Conservation (phyloP, 2,329 filamentous ascomycete species). For the Plectosphaerella cucumerina region DNA sequence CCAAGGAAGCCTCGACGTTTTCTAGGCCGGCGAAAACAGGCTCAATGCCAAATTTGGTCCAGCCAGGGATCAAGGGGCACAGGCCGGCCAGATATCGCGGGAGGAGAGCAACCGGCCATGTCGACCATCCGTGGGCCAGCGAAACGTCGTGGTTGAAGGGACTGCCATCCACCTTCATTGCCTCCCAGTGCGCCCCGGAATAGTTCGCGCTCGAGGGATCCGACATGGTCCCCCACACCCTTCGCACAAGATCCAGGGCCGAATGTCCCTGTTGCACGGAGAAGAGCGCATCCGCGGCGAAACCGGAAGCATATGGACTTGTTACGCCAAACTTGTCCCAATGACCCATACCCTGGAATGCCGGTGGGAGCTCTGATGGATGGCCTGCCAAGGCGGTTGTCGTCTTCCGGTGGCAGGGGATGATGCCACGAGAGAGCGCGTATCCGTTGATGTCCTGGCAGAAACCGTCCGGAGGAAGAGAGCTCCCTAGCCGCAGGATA, state of each 20-base stretch:
- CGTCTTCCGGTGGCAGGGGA: neutral
- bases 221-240: constrained; percentile 6
- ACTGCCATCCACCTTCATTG: constrained; percentile 4
- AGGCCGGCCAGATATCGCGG: constrained; percentile 6
- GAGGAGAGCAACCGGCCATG: constrained; percentile 7
- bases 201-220: constrained; percentile 3
- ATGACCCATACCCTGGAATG: constrained; percentile 3
- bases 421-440: neutral
- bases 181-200: constrained; percentile 7
- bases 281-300: constrained; percentile 9
- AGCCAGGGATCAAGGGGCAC: constrained; percentile 3
- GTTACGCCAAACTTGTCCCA: constrained; percentile 1
- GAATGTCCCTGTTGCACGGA: neutral
- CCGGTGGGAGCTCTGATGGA: neutral
- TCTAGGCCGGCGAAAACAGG: constrained; percentile 2
- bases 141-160: constrained; percentile 6
- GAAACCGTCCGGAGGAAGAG: constrained; percentile 1
- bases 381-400: neutral
- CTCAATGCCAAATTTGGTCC: constrained; percentile 3
- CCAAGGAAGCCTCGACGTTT: neutral
- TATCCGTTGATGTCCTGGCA: constrained; percentile 7
- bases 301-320: constrained; percentile 7
- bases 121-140: constrained; percentile 8
- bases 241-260: constrained; percentile 1
- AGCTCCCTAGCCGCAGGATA: constrained; percentile 1